Percentiles rank a stretch among this genome's conserved stretches.
Conservation (phyloP, 2,329 filamentous ascomycete species). For the Ophiocordyceps camponoti-rufipedis region DNA sequence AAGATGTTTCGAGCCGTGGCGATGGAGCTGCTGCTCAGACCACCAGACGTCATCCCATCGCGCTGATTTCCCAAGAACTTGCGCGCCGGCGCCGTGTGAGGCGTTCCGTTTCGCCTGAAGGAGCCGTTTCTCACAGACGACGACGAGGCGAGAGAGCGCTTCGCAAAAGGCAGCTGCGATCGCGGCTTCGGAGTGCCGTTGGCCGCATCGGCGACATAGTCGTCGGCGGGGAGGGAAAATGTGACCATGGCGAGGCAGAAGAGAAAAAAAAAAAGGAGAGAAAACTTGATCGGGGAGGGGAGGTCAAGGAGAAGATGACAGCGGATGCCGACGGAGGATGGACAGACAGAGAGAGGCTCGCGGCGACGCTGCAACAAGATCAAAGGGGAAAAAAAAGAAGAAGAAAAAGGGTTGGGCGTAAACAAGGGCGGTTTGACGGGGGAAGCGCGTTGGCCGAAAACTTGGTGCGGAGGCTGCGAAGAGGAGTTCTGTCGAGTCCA, state of each 20-base stretch:
- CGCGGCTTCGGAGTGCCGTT: slow-evolving; percentile 20
- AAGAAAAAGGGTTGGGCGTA: background rate
- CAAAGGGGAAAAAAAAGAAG: background rate
- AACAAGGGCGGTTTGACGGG: background rate
- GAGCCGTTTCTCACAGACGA: slow-evolving; percentile 9
- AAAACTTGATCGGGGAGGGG: background rate
- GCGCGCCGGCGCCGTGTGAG: slow-evolving; percentile 18
- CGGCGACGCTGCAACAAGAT: too few relatives aligned
- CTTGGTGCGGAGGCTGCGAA: background rate
- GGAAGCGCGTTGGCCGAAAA: background rate
- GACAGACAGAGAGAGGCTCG: background rate
- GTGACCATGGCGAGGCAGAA: slow-evolving; percentile 15
- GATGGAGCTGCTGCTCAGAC: slow-evolving; percentile 17
- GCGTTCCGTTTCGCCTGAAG: slow-evolving; percentile 18
- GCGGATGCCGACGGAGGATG: background rate
- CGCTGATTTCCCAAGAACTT: slow-evolving; percentile 14
- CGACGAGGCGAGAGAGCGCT: slow-evolving; percentile 21
- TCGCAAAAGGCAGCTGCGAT: slow-evolving; percentile 23
- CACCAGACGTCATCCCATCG: slow-evolving; percentile 17
- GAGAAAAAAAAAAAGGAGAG: background rate
- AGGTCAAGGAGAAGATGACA: too few relatives aligned
- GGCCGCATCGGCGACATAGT: slow-evolving; percentile 11
- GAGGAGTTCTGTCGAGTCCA: background rate
- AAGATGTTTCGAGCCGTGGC: slow-evolving; percentile 22
- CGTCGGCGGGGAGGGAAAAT: slow-evolving; percentile 19